A percentile compares a stretch with the other conserved stretches of the same genome.
phyloP scores from a whole-genome alignment of 208 protist genomes.

The Acanthamoeba triangularis region DNA sequence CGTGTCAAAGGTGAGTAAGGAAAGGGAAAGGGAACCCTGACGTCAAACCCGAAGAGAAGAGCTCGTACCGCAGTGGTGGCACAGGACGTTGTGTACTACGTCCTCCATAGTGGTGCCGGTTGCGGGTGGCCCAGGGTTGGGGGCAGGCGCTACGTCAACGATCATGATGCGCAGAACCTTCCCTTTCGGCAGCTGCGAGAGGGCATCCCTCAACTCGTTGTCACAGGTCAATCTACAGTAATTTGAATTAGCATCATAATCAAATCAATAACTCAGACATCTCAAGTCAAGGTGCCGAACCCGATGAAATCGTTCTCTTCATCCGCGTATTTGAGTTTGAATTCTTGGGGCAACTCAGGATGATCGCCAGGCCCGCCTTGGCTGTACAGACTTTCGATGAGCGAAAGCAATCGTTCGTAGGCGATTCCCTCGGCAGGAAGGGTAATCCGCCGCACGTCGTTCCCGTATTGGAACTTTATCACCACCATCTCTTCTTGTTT shows the following conservation, averaged over 20 bases:
- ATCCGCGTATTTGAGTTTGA: not conserved
- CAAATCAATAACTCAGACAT: not conserved
- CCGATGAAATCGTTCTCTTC: not conserved
- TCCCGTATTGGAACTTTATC: slow-evolving; percentile 14
- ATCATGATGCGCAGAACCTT: slow-evolving; percentile 9
- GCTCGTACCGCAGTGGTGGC: not conserved
- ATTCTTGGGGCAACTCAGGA: not conserved
- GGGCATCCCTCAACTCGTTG: not conserved
- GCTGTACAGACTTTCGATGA: not conserved
- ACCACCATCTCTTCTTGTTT: not conserved
- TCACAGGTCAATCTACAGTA: not conserved
- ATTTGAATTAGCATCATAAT: not conserved
- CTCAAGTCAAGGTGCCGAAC: not conserved
- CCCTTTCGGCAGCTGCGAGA: not conserved
- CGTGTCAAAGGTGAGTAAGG: not conserved
- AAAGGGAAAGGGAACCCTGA: not conserved
- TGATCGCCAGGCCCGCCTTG: not conserved
- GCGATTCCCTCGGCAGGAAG: not conserved
- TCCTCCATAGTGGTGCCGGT: not conserved
- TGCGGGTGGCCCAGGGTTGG: not conserved
- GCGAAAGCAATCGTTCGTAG: not conserved
- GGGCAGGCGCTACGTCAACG: not conserved
- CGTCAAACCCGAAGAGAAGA: too few species aligned
- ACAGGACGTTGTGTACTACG: not conserved
- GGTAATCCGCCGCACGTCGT: not conserved